phyloP scores from a whole-genome alignment of 306 rosid species.

The Luffa aegyptiaca region DNA sequence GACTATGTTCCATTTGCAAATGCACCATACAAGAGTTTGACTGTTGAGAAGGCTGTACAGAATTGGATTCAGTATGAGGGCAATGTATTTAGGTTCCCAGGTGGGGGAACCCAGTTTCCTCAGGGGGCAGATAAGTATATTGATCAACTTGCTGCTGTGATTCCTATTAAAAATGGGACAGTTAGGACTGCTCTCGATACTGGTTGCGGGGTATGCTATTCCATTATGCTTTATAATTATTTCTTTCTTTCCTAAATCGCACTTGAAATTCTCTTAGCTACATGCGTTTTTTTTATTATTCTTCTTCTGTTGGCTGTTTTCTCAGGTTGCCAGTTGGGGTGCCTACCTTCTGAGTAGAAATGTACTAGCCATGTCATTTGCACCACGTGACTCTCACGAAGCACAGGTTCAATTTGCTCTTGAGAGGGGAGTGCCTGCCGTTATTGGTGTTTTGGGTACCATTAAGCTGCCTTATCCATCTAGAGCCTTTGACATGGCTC shows the following conservation, averaged over 20 bases:
- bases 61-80: constrained; percentile 99
- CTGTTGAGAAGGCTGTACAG: constrained; percentile 96
- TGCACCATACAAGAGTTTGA: constrained; percentile 94
- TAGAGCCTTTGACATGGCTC: constrained; percentile 96
- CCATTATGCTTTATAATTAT: constrained; percentile 2
- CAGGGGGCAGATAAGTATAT: constrained; percentile 95
- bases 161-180: constrained; percentile 82
- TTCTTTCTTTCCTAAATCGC: neutral
- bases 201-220: constrained; percentile 90
- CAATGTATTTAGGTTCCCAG: constrained; percentile 83
- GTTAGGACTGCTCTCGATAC: constrained; percentile 94
- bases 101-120: constrained; percentile 96
- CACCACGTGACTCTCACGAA: constrained; percentile 93
- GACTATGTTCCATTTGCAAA: constrained; percentile 96
- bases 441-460: constrained; percentile 87
- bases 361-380: constrained; percentile 92
- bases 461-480: constrained; percentile 85
- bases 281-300: neutral
- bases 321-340: constrained; percentile 97
- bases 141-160: constrained; percentile 80
- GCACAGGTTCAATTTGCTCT: constrained; percentile 98
- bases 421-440: constrained; percentile 92
- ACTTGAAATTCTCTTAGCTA: neutral
- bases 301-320: neutral
- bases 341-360: constrained; percentile 88